Evolutionary conservation across 1,284 basidiomycete species (phyloP).

Genomic region (Fistulinella staudtii): DNA sequence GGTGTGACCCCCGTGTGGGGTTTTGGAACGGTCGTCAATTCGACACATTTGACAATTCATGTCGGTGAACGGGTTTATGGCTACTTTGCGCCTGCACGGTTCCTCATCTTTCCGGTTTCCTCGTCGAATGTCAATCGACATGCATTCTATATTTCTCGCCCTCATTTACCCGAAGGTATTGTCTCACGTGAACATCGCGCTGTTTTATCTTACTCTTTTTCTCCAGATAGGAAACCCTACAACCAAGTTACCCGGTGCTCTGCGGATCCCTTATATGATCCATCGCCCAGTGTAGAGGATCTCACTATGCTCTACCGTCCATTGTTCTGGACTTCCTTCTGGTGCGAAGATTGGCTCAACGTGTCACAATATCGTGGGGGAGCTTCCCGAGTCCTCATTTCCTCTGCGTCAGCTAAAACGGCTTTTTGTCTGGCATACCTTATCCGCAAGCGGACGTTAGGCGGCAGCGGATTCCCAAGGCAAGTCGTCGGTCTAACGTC

Average conservation of each 20-base stretch:
- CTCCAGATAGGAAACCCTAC: slow-evolving; percentile 57
- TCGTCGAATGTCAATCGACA: slow-evolving; percentile 46
- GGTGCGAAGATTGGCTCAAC: slow-evolving; percentile 65
- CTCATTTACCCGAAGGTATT: slow-evolving; percentile 54
- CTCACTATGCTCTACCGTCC: slow-evolving; percentile 64
- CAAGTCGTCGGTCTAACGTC: slow-evolving; percentile 57
- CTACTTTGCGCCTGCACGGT: slow-evolving; percentile 55
- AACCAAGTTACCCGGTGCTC: slow-evolving; percentile 59
- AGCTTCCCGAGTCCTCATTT: slow-evolving; percentile 47
- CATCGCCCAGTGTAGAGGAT: slow-evolving; percentile 46
- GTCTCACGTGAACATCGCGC: background rate
- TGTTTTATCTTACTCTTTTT: background rate
- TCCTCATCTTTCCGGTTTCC: slow-evolving; percentile 50
- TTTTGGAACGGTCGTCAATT: slow-evolving; percentile 51
- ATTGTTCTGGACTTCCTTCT: slow-evolving; percentile 65
- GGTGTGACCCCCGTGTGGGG: slow-evolving; percentile 67
- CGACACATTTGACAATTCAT: slow-evolving; percentile 43
- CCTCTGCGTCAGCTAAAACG: slow-evolving; percentile 64
- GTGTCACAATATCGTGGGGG: slow-evolving; percentile 43
- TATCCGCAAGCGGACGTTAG: slow-evolving; percentile 33
- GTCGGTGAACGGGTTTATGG: slow-evolving; percentile 60
- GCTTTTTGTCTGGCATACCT: slow-evolving; percentile 62
- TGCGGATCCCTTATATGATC: slow-evolving; percentile 48
- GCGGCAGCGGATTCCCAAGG: slow-evolving; percentile 13
- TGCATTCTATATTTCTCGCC: slow-evolving; percentile 51